phyloP scores from a whole-genome alignment of 1,284 basidiomycete genomes.

The Malassezia dermatis region DNA sequence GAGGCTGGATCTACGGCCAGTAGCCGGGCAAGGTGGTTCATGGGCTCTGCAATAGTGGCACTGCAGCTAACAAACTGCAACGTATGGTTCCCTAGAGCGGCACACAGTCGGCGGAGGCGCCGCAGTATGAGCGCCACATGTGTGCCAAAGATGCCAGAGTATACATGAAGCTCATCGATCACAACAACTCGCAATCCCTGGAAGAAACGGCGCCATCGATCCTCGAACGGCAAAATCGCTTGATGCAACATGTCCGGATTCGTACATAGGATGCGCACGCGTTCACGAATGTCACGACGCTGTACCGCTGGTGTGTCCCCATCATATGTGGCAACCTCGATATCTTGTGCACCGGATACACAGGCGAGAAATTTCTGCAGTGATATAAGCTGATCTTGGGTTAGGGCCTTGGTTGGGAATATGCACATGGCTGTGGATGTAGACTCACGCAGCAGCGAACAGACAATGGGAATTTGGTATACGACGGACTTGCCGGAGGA shows the following conservation, averaged over 20 bases:
- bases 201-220: slow-evolving; percentile 65
- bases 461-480: slow-evolving; percentile 61
- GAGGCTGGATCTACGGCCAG: slow-evolving; percentile 50
- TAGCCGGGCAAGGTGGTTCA: slow-evolving; percentile 52
- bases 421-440: slow-evolving; percentile 68
- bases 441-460: slow-evolving; percentile 58
- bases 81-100: slow-evolving; percentile 68
- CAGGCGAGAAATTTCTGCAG: slow-evolving; percentile 53
- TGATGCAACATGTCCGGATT: slow-evolving; percentile 70
- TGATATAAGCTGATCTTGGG: slow-evolving; percentile 66
- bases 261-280: slow-evolving; percentile 52
- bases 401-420: slow-evolving; percentile 85
- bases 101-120: slow-evolving; percentile 63
- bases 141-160: slow-evolving; percentile 49
- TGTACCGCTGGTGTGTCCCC: slow-evolving; percentile 69
- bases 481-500: slow-evolving; percentile 86
- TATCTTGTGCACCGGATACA: slow-evolving; percentile 58
- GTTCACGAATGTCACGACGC: slow-evolving; percentile 47
- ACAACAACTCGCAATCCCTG: slow-evolving; percentile 66
- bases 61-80: slow-evolving; percentile 73
- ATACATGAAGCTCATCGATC: slow-evolving; percentile 76
- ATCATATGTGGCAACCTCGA: slow-evolving; percentile 69
- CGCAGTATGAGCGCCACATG: slow-evolving; percentile 41
- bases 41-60: slow-evolving; percentile 72
- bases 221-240: slow-evolving; percentile 72